Evolutionary conservation across 768 basidiomycete genomes (phyloP), one percentile per base, ranked within the genome.

Genomic region (Dictyophora rubrovolvata): DNA sequence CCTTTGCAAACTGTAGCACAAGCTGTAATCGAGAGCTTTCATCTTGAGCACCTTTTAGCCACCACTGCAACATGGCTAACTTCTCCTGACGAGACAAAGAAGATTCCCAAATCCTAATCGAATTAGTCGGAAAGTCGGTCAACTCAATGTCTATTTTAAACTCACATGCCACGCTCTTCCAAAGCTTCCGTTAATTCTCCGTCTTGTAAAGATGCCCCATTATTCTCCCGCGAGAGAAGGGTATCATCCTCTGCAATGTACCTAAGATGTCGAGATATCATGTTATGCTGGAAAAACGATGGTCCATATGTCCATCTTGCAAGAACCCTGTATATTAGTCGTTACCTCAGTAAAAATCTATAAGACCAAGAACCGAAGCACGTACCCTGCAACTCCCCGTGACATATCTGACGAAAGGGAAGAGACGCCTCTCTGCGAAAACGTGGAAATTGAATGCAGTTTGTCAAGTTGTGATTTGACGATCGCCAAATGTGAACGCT

Each of bases 101-200:
- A 20, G 53, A 72, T 10, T 72, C 72, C 10, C 76, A 74, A 22
- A 76, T 66, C 21, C 75, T 78, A 57, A 47, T 16, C 52, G 28
- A 47, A 34, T 37, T 47, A 37, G 17, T n/a, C 18, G 12, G 35
- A 20, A 14, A 57, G 5, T 3, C 21, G n/a, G 17, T 48, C 57
- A 35, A 47, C 56, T 10, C 36, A 21, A 7, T 22, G 33, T 35
- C 12, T 16, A 54, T 3, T 22, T n/a, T 28, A 59, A 14, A 10
- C 87, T 67, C 67, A 91, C 89, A 90, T 76, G 65, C 86, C 90
- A 60, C 90, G 83, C 68, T 90, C 89, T 60, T 79, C 74, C 14
- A 92, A 74, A 3, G 87, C 85, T 57, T 87, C 80, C 28, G 75
- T 72, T 6, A 90, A 72, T 62, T 85, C 86, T 3, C 73, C 72